phyloP scores from a whole-genome alignment of 2,329 filamentous ascomycete species.

The Xylaria multiplex region DNA sequence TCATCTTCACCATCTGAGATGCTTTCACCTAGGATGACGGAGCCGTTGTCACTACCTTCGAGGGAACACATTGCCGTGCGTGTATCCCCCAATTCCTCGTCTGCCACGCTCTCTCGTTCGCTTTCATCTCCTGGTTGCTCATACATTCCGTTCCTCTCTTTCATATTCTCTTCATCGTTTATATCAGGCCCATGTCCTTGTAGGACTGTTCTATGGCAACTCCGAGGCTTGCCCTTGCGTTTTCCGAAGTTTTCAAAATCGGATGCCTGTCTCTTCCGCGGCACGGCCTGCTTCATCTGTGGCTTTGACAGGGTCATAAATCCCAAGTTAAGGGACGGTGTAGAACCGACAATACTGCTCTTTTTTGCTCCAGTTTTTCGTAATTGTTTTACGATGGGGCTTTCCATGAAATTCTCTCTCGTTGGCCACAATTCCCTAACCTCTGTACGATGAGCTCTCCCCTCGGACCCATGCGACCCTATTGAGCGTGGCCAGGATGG shows the following conservation, averaged over 20 bases:
- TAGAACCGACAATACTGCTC: slow-evolving; percentile 12
- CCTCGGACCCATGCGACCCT: background rate
- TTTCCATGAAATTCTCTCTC: slow-evolving; percentile 43
- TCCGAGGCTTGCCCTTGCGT: slow-evolving; percentile 6
- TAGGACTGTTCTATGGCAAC: background rate
- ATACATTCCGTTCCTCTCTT: background rate
- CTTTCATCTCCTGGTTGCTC: slow-evolving; percentile 15
- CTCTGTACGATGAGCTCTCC: slow-evolving; percentile 21
- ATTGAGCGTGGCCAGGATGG: background rate
- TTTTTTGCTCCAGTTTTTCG: slow-evolving; percentile 13
- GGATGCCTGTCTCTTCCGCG: slow-evolving; percentile 35
- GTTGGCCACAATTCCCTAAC: slow-evolving; percentile 47
- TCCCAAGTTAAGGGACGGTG: slow-evolving; percentile 9
- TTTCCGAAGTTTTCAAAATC: slow-evolving; percentile 44
- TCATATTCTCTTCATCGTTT: slow-evolving; percentile 5
- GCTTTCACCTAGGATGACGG: background rate
- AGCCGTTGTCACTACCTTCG: slow-evolving; percentile 5
- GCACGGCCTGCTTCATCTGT: background rate
- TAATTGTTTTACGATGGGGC: slow-evolving; percentile 19
- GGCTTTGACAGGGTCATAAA: background rate
- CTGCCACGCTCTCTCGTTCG: background rate
- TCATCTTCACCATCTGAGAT: slow-evolving; percentile 2
- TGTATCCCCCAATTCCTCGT: background rate
- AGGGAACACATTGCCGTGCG: background rate
- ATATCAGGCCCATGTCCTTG: background rate